Conservation (phyloP, 2,329 filamentous ascomycete species). For the Mycosphaerelloides madeirae region DNA sequence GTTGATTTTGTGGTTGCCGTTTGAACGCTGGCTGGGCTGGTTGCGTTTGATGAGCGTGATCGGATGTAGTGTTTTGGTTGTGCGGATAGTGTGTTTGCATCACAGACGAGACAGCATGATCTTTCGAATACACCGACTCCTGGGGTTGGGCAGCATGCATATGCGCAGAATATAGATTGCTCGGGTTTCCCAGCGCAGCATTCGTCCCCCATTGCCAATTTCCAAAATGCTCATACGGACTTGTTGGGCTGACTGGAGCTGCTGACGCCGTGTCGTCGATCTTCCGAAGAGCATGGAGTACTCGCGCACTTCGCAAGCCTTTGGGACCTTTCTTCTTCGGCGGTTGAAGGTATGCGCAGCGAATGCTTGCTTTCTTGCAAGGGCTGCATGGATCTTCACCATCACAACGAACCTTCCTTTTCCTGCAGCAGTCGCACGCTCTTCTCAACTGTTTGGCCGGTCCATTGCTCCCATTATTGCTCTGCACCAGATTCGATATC, state of each 20-base stretch:
- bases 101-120: conserved; percentile 21
- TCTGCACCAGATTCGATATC: conserved; percentile 5
- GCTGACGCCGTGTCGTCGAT: conserved; percentile 30
- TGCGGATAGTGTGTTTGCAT: conserved; percentile 19
- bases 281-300: conserved; percentile 31
- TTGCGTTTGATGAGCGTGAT: no score
- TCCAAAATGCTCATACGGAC: conserved; percentile 24
- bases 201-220: conserved; percentile 27
- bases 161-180: conserved; percentile 6
- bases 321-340: conserved; percentile 37
- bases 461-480: conserved; percentile 7
- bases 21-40: conserved; percentile 1
- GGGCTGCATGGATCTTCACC: conserved; percentile 31
- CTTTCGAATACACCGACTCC: conserved; percentile 13
- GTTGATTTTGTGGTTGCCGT: conserved; percentile 10
- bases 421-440: conserved; percentile 36
- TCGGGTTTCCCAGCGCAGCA: neutral
- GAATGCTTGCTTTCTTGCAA: conserved; percentile 32
- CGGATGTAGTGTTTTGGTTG: no score
- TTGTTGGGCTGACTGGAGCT: conserved; percentile 22
- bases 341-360: conserved; percentile 34
- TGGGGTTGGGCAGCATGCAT: conserved; percentile 8
- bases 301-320: conserved; percentile 31
- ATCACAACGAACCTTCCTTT: conserved; percentile 35
- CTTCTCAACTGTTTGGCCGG: conserved; percentile 25